Conservation (phyloP, 2,329 filamentous ascomycete species). For the Coniochaeta sp. region DNA sequence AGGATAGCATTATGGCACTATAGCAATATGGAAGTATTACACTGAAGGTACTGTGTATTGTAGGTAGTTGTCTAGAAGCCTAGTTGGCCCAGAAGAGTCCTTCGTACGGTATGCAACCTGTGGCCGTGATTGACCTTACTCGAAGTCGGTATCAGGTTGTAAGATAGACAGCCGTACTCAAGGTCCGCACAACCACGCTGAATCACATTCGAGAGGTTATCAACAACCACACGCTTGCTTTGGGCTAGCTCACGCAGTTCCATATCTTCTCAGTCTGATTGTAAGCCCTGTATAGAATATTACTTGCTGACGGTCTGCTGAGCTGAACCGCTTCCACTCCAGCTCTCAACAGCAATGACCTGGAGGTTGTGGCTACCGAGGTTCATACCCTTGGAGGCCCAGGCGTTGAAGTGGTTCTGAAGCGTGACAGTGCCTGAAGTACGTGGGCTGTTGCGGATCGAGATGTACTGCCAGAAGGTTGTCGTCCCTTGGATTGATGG, state of each 20-base stretch:
- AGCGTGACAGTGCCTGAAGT: conserved; percentile 40
- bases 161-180: no score
- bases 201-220: no score
- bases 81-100: no score
- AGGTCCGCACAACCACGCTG: no score
- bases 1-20: no score
- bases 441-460: conserved; percentile 35
- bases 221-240: no score
- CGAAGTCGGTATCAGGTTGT: no score
- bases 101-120: no score
- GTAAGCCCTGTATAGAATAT: background rate
- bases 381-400: conserved; percentile 35
- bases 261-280: background rate
- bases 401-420: conserved; percentile 43
- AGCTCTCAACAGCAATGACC: conserved; percentile 45
- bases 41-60: no score
- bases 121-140: no score
- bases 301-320: background rate
- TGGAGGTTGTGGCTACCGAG: conserved; percentile 40
- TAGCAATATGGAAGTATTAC: no score
- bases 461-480: conserved; percentile 44
- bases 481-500: conserved; percentile 37
- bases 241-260: background rate
- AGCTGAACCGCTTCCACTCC: conserved; percentile 8
- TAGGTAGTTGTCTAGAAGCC: no score